Conservation (phyloP, 257 asterid genomes). For the Ocimum tenuiflorum region DNA sequence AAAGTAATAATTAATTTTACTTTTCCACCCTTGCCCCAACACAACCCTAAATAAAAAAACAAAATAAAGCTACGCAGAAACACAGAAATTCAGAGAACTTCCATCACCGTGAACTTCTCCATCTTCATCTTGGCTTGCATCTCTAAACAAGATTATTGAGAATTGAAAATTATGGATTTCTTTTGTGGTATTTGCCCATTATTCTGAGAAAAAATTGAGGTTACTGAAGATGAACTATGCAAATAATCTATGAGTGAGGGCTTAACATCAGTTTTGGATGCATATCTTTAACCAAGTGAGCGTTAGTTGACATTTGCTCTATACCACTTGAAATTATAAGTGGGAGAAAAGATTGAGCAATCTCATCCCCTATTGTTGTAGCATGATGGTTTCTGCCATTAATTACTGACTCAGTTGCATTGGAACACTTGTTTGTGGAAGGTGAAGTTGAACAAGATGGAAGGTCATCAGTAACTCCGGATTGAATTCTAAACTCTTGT, state of each 20-base stretch:
- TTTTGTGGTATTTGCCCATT: constrained; percentile 50
- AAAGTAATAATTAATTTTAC: too few relatives aligned
- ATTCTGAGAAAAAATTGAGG: constrained; percentile 77
- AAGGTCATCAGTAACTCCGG: constrained; percentile 66
- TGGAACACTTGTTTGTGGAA: constrained; percentile 58
- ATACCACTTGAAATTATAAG: constrained; percentile 40
- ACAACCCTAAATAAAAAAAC: too few relatives aligned
- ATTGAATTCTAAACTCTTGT: too few relatives aligned
- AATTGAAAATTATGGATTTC: constrained; percentile 59
- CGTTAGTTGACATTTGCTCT: constrained; percentile 39
- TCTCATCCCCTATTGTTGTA: constrained; percentile 37
- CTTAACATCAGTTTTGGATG: constrained; percentile 44
- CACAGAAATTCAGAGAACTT: too few relatives aligned
- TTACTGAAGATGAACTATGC: constrained; percentile 82
- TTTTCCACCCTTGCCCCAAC: too few relatives aligned
- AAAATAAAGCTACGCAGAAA: too few relatives aligned
- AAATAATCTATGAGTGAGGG: constrained; percentile 75
- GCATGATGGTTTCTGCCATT: constrained; percentile 34
- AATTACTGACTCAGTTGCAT: constrained; percentile 35
- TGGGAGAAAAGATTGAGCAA: constrained; percentile 40
- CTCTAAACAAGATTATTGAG: constrained; percentile 57
- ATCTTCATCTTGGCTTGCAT: constrained; percentile 51
- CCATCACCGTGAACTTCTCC: constrained; percentile 48
- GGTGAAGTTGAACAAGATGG: constrained; percentile 90
- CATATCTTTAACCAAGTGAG: constrained; percentile 40